phyloP scores from a whole-genome alignment of 331 rosid species.

The Stylosanthes scabra region DNA sequence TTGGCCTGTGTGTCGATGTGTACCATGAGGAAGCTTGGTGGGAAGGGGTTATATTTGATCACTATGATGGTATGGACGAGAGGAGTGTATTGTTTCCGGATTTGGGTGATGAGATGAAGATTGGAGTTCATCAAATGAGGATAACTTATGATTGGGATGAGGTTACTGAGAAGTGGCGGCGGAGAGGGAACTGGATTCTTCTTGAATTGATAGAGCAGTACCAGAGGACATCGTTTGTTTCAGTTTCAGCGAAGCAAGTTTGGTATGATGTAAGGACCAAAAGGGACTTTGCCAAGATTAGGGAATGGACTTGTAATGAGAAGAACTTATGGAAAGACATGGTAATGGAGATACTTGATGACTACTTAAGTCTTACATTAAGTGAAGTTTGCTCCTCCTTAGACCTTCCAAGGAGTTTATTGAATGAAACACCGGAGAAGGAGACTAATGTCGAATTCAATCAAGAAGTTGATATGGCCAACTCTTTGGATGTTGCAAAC shows the following conservation, averaged over 20 bases:
- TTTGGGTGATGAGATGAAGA: slow-evolving; percentile 64
- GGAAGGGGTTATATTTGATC: slow-evolving; percentile 83
- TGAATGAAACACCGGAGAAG: slow-evolving; percentile 29
- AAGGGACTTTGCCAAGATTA: slow-evolving; percentile 49
- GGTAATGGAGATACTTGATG: slow-evolving; percentile 53
- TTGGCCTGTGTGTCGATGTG: slow-evolving; percentile 75
- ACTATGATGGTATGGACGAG: slow-evolving; percentile 51
- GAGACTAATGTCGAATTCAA: slow-evolving; percentile 28
- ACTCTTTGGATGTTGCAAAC: slow-evolving; percentile 20
- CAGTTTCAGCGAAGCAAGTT: slow-evolving; percentile 67
- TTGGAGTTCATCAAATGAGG: slow-evolving; percentile 44
- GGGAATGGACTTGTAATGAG: slow-evolving; percentile 63
- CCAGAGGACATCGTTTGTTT: slow-evolving; percentile 42
- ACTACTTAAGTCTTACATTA: slow-evolving; percentile 42
- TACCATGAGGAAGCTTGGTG: slow-evolving; percentile 71
- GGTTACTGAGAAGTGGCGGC: slow-evolving; percentile 56
- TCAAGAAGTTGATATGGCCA: slow-evolving; percentile 23
- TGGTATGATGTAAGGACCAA: slow-evolving; percentile 68
- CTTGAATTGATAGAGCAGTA: slow-evolving; percentile 64
- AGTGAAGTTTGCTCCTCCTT: slow-evolving; percentile 40
- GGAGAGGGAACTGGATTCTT: slow-evolving; percentile 67
- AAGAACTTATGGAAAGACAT: slow-evolving; percentile 60
- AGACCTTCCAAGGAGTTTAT: slow-evolving; percentile 38
- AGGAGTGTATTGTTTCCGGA: slow-evolving; percentile 69
- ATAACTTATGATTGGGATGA: slow-evolving; percentile 73